Evolutionary conservation across 139 green algal species (phyloP).

Genomic region (Auxenochlorella pyrenoidosa): DNA sequence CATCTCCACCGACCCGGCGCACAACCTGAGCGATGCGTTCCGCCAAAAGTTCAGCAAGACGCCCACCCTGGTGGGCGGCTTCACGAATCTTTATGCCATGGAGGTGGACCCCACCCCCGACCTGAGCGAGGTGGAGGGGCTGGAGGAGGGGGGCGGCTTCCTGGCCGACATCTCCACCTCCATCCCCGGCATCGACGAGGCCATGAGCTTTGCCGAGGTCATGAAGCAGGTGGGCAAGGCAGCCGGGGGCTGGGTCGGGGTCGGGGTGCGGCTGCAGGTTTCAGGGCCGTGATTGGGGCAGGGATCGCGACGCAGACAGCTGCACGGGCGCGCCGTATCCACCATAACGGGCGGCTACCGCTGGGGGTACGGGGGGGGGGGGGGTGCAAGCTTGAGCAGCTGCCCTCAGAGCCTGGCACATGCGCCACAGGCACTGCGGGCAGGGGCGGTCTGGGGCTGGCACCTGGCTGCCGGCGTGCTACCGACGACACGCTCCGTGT

Average conservation of each 20-base stretch:
- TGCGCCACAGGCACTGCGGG: neutral
- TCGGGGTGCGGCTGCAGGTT: too few species aligned
- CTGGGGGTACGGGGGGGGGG: too few species aligned
- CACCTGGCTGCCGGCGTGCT: too few species aligned
- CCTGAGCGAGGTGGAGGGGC: conserved; percentile 68
- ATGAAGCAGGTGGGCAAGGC: conserved; percentile 88
- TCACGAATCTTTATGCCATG: conserved; percentile 96
- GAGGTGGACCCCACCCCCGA: conserved; percentile 94
- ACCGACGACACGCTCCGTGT: too few species aligned
- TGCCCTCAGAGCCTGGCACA: neutral
- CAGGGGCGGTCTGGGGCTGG: neutral
- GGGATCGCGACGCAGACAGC: neutral
- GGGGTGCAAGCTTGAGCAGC: neutral
- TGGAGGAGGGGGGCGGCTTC: conserved; percentile 63
- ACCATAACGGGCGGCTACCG: too few species aligned
- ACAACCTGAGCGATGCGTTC: conserved; percentile 98
- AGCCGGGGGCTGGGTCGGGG: too few species aligned
- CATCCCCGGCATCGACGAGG: conserved; percentile 98
- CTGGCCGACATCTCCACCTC: conserved; percentile 86
- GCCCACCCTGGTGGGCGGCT: conserved; percentile 86
- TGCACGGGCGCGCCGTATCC: too few species aligned
- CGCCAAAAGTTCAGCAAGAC: conserved; percentile 93
- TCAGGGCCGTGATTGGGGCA: neutral
- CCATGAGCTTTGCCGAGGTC: conserved; percentile 98
- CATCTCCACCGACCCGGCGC: conserved; percentile 96